A percentile compares a stretch with the other conserved stretches of the same genome.
Conservation (phyloP, 331 rosid genomes). For the Ulmus americana region DNA sequence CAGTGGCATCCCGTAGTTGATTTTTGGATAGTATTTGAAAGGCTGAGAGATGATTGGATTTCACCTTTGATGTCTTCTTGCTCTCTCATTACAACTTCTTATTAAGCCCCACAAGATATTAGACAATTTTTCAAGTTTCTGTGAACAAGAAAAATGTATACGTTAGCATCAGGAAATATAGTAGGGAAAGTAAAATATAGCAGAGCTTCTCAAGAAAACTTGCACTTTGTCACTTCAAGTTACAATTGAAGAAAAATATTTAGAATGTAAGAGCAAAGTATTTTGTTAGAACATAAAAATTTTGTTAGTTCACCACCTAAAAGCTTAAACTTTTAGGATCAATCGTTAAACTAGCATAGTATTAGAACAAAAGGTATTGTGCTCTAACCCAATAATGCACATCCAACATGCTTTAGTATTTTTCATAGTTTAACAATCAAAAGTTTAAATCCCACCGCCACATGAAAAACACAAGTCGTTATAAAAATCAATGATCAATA, state of each 20-base stretch:
- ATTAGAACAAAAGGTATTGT: too few relatives aligned
- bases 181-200: neutral
- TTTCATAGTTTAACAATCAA: too few relatives aligned
- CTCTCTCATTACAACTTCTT: neutral
- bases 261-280: too few relatives aligned
- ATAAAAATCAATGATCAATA: neutral
- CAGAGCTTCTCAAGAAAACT: too few relatives aligned
- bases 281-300: too few relatives aligned
- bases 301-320: too few relatives aligned
- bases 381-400: too few relatives aligned
- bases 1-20: constrained; percentile 23
- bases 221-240: too few relatives aligned
- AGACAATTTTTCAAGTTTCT: neutral
- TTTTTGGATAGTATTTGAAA: constrained; percentile 17
- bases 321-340: neutral
- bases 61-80: neutral
- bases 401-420: too few relatives aligned
- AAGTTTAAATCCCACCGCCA: too few relatives aligned
- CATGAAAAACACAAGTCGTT: too few relatives aligned
- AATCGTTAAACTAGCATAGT: neutral
- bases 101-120: constrained; percentile 8
- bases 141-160: neutral
- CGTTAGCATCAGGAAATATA: neutral
- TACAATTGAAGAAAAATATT: too few relatives aligned
- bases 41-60: constrained; percentile 17